Evolutionary conservation across 2,329 filamentous ascomycete species (phyloP).

Genomic region (Pseudocercospora ulei): DNA sequence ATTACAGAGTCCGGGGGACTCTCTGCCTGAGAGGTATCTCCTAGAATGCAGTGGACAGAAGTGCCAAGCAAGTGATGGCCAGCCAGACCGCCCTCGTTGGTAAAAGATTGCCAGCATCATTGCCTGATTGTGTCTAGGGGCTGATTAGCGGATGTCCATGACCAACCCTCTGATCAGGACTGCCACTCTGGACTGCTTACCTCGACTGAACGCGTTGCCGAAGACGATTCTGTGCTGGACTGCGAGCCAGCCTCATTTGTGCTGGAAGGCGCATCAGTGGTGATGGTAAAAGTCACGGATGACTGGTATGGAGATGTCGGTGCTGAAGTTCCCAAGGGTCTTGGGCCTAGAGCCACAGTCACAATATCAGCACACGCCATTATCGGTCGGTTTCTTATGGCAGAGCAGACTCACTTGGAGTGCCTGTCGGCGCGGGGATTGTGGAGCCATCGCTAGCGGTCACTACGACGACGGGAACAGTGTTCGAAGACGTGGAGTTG

Average conservation of each 20-base stretch:
- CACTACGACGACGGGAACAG: neutral
- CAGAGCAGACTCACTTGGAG: neutral
- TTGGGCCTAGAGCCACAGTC: neutral
- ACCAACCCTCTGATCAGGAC: too few species aligned
- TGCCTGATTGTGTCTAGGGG: too few species aligned
- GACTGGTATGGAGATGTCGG: slow-evolving; percentile 1
- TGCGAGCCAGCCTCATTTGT: neutral
- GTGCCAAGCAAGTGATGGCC: too few species aligned
- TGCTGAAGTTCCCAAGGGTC: slow-evolving; percentile 4
- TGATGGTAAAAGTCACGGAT: neutral
- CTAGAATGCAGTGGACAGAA: too few species aligned
- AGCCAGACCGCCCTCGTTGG: too few species aligned
- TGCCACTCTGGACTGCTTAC: too few species aligned
- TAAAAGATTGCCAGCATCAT: too few species aligned
- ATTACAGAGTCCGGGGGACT: too few species aligned
- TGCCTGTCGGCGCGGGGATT: neutral
- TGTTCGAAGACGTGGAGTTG: neutral
- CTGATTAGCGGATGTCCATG: too few species aligned
- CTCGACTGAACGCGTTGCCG: slow-evolving; percentile 1
- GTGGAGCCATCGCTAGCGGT: slow-evolving; percentile 4
- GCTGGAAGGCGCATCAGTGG: neutral
- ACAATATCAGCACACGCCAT: neutral
- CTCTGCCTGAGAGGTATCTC: too few species aligned
- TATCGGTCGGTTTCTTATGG: neutral
- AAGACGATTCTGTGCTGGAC: neutral